Evolutionary conservation across 2,329 filamentous ascomycete genomes (phyloP), one percentile per base, ranked within the genome.

Genomic region (Stagonosporopsis rhizophila): DNA sequence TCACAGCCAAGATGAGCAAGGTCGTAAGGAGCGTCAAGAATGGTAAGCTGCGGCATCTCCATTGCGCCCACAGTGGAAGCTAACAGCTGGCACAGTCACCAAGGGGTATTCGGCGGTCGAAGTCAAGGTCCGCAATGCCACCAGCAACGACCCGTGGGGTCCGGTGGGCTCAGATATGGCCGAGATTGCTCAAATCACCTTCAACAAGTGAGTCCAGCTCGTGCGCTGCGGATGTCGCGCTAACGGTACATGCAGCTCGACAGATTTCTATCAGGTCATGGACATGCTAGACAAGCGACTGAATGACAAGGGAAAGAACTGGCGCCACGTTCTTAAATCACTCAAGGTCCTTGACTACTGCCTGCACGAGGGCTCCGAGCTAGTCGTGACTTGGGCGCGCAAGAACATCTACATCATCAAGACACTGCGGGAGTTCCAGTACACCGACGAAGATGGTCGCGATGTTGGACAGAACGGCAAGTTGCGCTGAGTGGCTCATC

Each of bases 391-490:
- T 4, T 99, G 95, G 95, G 93, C 93, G 62, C 89, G 93, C 71
- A 96, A 98, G 81, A 98, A 96, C 75, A 89, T 97, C 65, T 99
- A 96, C 79, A 95, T 99, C 78, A 96, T 99, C 82, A 98, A 97
- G 82, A 99, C 95, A 27, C 79, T 99, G 75, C 89, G 95, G 73
- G 95, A 99, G 78, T 99, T 99, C 70, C 90, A 95, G 73, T 96
- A 98, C 75, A 86, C 96, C 48, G 95, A 99, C 65, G 95, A 99
- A 72, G 95, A 99, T 62, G 92, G 93, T 44, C 87, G 90, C 62
- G 95, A 99, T 74, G 95, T 99, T 45, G 95, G 95, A 52, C 92
- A 96, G 72, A 98, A 97, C 79, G 94, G 95, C 97, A 81, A 66
- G 87, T 56, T 15, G 45, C 38, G 15, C 25, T 38, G n/a, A n/a